Evolutionary conservation across 192 early-diverging fungal genomes (phyloP).

Genomic region (Gamsiella multidivaricata): DNA sequence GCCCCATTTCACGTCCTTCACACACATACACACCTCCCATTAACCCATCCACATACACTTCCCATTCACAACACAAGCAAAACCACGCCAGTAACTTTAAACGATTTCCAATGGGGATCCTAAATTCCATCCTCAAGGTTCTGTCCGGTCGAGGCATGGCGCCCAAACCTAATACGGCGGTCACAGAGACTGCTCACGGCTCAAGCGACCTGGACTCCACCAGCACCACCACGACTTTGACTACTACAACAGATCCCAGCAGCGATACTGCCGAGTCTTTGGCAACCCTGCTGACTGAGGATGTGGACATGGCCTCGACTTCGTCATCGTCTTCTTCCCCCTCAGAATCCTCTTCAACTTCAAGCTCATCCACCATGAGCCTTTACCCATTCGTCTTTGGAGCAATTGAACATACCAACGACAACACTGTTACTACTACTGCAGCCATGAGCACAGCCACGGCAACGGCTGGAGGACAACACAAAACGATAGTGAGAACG

Average conservation of each 20-base stretch:
- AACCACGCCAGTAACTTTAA: too few relatives aligned
- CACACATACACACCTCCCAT: too few relatives aligned
- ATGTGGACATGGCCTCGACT: constrained; percentile 1
- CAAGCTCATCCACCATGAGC: background rate
- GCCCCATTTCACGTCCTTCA: too few relatives aligned
- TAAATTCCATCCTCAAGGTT: constrained; percentile 29
- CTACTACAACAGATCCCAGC: background rate
- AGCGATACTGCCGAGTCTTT: background rate
- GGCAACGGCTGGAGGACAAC: background rate
- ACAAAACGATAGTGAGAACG: background rate
- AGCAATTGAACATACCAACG: background rate
- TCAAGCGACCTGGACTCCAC: too few relatives aligned
- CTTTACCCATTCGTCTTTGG: background rate
- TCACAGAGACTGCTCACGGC: too few relatives aligned
- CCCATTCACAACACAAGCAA: too few relatives aligned
- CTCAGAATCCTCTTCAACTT: background rate
- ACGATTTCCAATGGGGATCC: constrained; percentile 23
- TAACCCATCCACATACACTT: too few relatives aligned
- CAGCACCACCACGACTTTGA: background rate
- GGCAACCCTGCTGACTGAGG: background rate
- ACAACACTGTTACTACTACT: background rate
- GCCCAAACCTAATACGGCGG: background rate
- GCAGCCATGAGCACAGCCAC: background rate
- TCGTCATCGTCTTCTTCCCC: background rate
- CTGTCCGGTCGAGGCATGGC: constrained; percentile 4